Conservation (phyloP, 345 rosid species). For the Conringia planisiliqua region DNA sequence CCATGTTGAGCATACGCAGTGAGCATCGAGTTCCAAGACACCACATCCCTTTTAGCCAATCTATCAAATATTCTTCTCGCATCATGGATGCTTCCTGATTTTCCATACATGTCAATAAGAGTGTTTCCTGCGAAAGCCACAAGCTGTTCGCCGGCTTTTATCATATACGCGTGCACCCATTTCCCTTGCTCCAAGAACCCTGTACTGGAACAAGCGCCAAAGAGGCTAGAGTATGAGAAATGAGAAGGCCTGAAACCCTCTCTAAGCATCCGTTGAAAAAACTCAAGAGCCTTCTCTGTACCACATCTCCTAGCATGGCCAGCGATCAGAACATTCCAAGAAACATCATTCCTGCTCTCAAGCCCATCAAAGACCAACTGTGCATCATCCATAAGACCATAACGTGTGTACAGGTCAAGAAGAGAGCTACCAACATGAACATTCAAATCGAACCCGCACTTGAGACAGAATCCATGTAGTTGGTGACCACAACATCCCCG, state of each 20-base stretch:
- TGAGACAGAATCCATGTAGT: conserved; percentile 50
- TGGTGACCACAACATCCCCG: conserved; percentile 40
- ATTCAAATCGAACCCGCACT: conserved; percentile 45
- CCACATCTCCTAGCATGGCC: conserved; percentile 55
- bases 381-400: conserved; percentile 49
- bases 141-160: conserved; percentile 53
- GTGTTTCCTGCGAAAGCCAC: conserved; percentile 56
- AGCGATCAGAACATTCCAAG: conserved; percentile 70
- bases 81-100: conserved; percentile 59
- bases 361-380: conserved; percentile 39
- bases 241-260: conserved; percentile 46
- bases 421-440: conserved; percentile 63
- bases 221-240: conserved; percentile 50
- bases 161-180: conserved; percentile 63
- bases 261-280: conserved; percentile 50
- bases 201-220: conserved; percentile 47
- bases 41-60: conserved; percentile 44
- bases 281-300: conserved; percentile 44
- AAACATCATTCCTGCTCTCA: conserved; percentile 54
- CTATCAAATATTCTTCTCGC: conserved; percentile 51
- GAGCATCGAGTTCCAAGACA: conserved; percentile 61
- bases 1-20: conserved; percentile 61
- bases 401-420: conserved; percentile 56
- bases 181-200: conserved; percentile 72
- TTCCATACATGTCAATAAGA: conserved; percentile 63